Conservation (phyloP, 2,329 filamentous ascomycete genomes). For the Helminthosporium solani region DNA sequence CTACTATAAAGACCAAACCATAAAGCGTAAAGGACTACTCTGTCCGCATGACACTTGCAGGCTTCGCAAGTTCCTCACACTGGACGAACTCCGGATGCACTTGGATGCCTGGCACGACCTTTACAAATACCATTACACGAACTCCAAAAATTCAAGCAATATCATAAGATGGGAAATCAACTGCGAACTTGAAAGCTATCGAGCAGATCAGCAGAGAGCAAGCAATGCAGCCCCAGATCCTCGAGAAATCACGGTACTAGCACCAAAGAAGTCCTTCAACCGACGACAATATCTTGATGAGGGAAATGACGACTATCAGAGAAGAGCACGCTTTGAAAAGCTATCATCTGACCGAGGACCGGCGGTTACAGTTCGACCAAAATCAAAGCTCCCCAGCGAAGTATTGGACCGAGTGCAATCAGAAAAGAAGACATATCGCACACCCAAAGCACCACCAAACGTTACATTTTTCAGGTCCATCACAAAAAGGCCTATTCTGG, state of each 20-base stretch:
- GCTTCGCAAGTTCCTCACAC: conserved; percentile 5
- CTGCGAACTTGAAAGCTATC: conserved; percentile 20
- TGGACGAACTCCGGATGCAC: conserved; percentile 39
- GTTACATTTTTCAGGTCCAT: conserved; percentile 44
- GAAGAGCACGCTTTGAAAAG: conserved; percentile 12
- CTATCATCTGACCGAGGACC: neutral
- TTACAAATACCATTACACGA: conserved; percentile 26
- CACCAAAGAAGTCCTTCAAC: conserved; percentile 40
- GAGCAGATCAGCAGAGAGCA: conserved; percentile 18
- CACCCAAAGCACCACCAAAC: conserved; percentile 37
- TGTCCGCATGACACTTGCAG: conserved; percentile 22
- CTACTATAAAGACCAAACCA: conserved; percentile 9
- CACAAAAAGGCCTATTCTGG: conserved; percentile 41
- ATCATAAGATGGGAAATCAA: conserved; percentile 18
- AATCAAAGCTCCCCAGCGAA: conserved; percentile 11
- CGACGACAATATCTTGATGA: conserved; percentile 34
- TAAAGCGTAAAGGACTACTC: conserved; percentile 9
- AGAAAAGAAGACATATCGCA: conserved; percentile 28
- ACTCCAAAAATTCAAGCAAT: conserved; percentile 13
- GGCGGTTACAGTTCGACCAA: neutral
- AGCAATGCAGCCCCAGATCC: conserved; percentile 28
- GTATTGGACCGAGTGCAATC: conserved; percentile 15
- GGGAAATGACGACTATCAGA: conserved; percentile 32
- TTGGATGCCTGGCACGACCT: conserved; percentile 38
- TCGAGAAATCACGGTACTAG: conserved; percentile 32